Percentiles rank a stretch among this genome's conserved stretches.
These are phyloP conservation scores for Heterobasidion irregulare DNA, from an alignment of 1,284 basidiomycete species.

Conservation along the genomic window DNA sequence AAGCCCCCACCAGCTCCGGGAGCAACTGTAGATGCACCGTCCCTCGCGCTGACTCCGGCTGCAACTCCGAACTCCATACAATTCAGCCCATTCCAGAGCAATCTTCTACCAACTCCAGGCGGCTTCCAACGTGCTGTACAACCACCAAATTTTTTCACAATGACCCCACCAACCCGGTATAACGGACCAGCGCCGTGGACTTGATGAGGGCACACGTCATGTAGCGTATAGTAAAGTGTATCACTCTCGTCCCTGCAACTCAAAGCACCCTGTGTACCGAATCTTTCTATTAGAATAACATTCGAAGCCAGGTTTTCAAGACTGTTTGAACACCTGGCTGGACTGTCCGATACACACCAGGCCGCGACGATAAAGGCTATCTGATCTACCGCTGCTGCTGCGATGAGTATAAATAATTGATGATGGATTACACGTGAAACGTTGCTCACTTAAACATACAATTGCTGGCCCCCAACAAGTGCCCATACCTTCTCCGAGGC, in stretches of 20 bases:
- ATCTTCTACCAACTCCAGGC: neutral
- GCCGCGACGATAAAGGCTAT: too few species aligned
- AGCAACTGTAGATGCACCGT: neutral
- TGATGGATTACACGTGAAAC: too few species aligned
- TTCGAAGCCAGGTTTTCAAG: too few species aligned
- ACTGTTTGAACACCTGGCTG: too few species aligned
- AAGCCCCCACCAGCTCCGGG: slow-evolving; percentile 13
- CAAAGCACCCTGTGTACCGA: too few species aligned
- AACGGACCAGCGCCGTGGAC: neutral
- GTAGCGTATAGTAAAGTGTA: too few species aligned
- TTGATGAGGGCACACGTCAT: too few species aligned
- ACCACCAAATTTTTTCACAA: neutral
- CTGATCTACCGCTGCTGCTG: too few species aligned
- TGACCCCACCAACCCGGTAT: neutral
- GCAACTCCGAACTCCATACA: slow-evolving; percentile 4
- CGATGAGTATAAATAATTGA: too few species aligned
- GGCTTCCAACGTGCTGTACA: neutral
- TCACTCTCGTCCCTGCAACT: too few species aligned
- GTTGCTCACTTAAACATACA: neutral
- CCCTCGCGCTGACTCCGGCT: slow-evolving; percentile 2
- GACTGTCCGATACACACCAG: too few species aligned
- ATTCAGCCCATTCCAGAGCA: slow-evolving; percentile 4
- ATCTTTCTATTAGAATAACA: too few species aligned
- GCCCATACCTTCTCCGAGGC: slow-evolving; percentile 5
- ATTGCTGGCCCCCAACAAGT: neutral